Percentiles rank a stretch among this genome's conserved stretches.
These are phyloP conservation scores for Pyricularia sp. DNA, from an alignment of 2,329 filamentous ascomycete species.

Conservation along the genomic window DNA sequence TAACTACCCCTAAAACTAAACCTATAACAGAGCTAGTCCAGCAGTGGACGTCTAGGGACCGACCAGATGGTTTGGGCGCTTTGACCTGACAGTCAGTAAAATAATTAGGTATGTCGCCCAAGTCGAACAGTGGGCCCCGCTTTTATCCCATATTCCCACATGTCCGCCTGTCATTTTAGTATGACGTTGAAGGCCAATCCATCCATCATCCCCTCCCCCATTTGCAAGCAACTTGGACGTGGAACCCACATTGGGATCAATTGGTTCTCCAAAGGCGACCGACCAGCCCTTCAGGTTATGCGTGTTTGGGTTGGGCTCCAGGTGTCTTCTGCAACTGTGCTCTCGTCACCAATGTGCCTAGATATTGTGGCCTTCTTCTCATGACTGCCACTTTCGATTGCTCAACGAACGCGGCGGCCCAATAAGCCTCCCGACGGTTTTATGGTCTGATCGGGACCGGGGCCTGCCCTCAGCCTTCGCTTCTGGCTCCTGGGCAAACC, in stretches of 20 bases:
- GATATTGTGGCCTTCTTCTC: neutral
- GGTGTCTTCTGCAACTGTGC: neutral
- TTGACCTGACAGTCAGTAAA: neutral
- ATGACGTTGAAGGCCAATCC: neutral
- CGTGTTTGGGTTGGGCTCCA: neutral
- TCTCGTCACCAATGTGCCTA: neutral
- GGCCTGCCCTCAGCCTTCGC: neutral
- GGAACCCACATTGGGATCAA: constrained; percentile 1
- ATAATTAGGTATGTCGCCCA: neutral
- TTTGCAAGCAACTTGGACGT: neutral
- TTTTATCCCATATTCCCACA: neutral
- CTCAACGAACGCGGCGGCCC: neutral
- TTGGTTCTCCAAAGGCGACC: neutral
- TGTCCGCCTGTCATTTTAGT: neutral
- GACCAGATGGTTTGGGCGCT: neutral
- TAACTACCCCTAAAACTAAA: neutral
- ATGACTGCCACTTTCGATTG: neutral
- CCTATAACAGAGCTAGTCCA: neutral
- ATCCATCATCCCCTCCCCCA: neutral
- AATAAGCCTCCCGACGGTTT: neutral
- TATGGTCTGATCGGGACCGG: neutral
- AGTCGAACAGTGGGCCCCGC: neutral
- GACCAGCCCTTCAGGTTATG: neutral
- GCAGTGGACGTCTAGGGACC: no score
- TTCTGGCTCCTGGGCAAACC: neutral